Percentiles rank a stretch among this genome's conserved stretches.
Conservation (phyloP, 139 green algal genomes). For the Bryopsis sp. region DNA sequence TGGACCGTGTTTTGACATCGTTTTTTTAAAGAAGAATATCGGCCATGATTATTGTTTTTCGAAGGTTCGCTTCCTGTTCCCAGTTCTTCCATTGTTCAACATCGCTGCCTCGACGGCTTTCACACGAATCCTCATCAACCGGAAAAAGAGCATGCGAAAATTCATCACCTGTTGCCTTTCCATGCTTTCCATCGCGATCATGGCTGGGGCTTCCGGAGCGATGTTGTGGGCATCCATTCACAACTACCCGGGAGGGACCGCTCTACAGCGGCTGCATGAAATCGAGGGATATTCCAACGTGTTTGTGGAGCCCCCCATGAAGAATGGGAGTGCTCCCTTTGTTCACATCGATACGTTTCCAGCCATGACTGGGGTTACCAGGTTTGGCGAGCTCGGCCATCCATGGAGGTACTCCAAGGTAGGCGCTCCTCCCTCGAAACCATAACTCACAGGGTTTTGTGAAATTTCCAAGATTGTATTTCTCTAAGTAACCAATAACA, state of each 20-base stretch:
- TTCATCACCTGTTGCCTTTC: background rate
- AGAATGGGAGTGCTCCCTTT: background rate
- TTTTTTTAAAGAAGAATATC: background rate
- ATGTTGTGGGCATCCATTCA: conserved; percentile 16
- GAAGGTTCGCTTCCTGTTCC: conserved; percentile 74
- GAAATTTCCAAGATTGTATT: too few relatives aligned
- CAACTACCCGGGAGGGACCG: conserved; percentile 64
- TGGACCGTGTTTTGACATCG: too few relatives aligned
- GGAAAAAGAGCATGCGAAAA: conserved; percentile 7
- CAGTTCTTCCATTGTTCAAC: conserved; percentile 64
- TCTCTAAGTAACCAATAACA: too few relatives aligned
- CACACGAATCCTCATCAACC: conserved; percentile 18
- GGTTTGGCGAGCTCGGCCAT: conserved; percentile 40
- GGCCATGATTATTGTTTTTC: background rate
- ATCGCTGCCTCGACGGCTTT: conserved; percentile 44
- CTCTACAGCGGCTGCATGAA: conserved; percentile 40
- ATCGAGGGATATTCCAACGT: background rate
- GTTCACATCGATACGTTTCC: conserved; percentile 58
- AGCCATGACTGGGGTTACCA: conserved; percentile 64
- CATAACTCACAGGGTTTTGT: too few relatives aligned
- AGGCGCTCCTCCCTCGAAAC: too few relatives aligned
- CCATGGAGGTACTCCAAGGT: conserved; percentile 52
- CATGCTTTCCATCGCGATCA: background rate
- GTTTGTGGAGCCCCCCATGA: background rate
- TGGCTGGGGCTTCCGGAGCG: conserved; percentile 11